phyloP scores from a whole-genome alignment of 169 alveolate species.

The Cryptosporidium meleagridis region DNA sequence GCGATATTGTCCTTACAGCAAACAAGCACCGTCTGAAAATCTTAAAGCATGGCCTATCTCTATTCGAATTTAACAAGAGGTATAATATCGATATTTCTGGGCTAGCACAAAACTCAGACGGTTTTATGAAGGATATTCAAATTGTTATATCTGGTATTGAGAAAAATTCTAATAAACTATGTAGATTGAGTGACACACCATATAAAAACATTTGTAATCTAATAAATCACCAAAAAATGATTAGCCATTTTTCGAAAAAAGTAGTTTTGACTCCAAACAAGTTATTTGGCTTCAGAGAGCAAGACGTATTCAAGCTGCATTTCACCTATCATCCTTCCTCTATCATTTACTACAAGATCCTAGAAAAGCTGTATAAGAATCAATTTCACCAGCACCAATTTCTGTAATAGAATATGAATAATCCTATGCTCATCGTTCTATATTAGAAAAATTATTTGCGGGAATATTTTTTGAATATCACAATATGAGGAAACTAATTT shows the following conservation, averaged over 20 bases:
- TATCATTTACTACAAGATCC: not conserved
- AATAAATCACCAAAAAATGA: not conserved
- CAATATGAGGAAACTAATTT: not conserved
- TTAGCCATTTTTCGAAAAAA: not conserved
- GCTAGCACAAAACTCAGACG: not conserved
- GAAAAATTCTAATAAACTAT: not conserved
- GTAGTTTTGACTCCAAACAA: not conserved
- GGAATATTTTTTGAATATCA: not conserved
- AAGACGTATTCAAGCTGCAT: not conserved
- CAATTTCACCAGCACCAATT: not conserved
- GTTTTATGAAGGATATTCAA: not conserved
- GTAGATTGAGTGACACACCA: not conserved
- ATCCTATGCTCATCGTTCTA: no score
- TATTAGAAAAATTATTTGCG: not conserved
- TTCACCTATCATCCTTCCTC: conserved; percentile 23
- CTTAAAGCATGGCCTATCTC: not conserved
- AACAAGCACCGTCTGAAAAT: not conserved
- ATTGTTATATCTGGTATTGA: not conserved
- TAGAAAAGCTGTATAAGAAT: not conserved
- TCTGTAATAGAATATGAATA: no score
- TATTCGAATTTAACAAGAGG: conserved; percentile 14
- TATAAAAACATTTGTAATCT: not conserved
- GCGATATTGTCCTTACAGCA: conserved; percentile 1
- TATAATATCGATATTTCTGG: not conserved
- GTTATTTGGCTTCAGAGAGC: conserved; percentile 1